Percentiles rank a stretch among this genome's conserved stretches.
Evolutionary conservation across 208 protist species (phyloP).

Genomic region (Wallacemonas sp.): DNA sequence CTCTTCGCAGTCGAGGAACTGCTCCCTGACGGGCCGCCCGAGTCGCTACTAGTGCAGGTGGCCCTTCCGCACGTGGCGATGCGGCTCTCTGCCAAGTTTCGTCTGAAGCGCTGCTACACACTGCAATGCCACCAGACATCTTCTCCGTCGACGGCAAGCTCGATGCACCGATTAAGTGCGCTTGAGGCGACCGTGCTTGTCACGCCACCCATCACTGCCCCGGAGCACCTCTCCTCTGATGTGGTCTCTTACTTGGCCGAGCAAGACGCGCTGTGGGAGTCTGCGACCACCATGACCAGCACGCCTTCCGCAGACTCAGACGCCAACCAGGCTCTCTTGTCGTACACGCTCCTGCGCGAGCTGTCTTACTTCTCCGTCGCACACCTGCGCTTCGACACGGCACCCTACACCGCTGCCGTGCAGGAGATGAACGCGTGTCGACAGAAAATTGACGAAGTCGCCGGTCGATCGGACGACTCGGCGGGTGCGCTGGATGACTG

Average conservation of each 20-base stretch:
- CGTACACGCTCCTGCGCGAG: slow-evolving; percentile 27
- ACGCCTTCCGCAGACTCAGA: neutral
- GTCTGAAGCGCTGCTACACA: slow-evolving; percentile 24
- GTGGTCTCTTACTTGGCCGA: neutral
- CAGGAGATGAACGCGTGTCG: slow-evolving; percentile 32
- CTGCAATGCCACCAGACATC: neutral
- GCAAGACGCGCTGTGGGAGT: neutral
- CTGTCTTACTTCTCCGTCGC: slow-evolving; percentile 55
- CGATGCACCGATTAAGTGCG: neutral
- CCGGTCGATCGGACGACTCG: neutral
- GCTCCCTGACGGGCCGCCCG: slow-evolving; percentile 28
- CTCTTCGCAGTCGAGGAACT: slow-evolving; percentile 49
- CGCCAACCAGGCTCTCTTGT: neutral
- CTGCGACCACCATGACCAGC: neutral
- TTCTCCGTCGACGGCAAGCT: neutral
- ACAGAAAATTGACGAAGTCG: neutral
- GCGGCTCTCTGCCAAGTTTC: slow-evolving; percentile 33
- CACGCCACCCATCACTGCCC: neutral
- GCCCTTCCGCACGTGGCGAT: slow-evolving; percentile 57
- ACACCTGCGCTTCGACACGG: slow-evolving; percentile 53
- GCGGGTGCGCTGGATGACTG: slow-evolving; percentile 22
- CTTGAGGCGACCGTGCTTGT: neutral
- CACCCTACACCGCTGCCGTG: slow-evolving; percentile 43
- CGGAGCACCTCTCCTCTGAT: neutral
- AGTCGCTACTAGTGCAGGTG: slow-evolving; percentile 26